Evolutionary conservation across 352 stramenopile genomes (phyloP), one percentile per base, ranked within the genome.

Genomic region (Plasmopara muralis): DNA sequence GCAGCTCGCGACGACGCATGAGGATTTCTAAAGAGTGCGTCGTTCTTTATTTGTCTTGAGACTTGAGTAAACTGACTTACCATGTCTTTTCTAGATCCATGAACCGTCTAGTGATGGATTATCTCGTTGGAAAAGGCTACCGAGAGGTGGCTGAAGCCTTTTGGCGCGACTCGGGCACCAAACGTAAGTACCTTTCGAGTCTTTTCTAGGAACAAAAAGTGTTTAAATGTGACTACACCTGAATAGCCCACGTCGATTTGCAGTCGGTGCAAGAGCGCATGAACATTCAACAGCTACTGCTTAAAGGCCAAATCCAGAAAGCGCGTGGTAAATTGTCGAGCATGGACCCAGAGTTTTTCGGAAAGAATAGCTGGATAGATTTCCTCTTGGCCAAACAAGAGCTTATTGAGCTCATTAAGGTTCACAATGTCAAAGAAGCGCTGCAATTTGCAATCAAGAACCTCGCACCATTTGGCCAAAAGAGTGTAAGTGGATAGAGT

Each of bases 361-460:
- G 77, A 33, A 75, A 71, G 43, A 76, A 90, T 38, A 56, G 51
- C 18, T 53, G 57, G 30, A 87, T 90, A 64, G 75, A 81, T 41
- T 90, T 90, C 43, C 45, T 87, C n/a, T 59, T 90, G 38, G 75
- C 75, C 18, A 90, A 90, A 50, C 79, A 90, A 49, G 77, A 90
- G 67, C 60, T 90, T 7, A 79, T 90, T 35, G 79, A 90, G 68
- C 49, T 90, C 13, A 90, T 90, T 57, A 90, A 86, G 43, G 62
- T 48, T 0, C 72, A 72, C 14, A 62, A 87, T 35, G 70, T 87
- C 45, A 71, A 74, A 28, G 73, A 81, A 14, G 79, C 79, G n/a
- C 60, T 90, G 15, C 53, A 68, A 15, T 90, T 90, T 66, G 79
- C 79, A 16, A 82, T 81, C 46, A 74, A 79, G 51, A 67, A 88